Percentiles rank a stretch among this genome's conserved stretches.
phyloP scores from a whole-genome alignment of 2,329 filamentous ascomycete species.

The Neopestalotiopsis clavispora region DNA sequence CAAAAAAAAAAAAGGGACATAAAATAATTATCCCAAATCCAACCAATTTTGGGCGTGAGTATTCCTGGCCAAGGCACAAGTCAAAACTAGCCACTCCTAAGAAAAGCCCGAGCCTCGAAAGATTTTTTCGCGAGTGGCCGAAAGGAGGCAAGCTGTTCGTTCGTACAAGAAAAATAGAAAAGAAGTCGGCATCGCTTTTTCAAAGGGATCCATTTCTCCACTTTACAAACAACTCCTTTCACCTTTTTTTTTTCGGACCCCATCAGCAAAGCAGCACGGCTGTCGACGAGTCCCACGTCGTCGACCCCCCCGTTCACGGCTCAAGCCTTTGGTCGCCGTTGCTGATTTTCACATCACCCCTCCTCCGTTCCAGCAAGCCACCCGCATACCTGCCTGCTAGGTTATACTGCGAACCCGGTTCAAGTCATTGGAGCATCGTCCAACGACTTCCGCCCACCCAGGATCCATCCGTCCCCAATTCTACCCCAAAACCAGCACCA shows the following conservation, averaged over 20 bases:
- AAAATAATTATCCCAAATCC: background rate
- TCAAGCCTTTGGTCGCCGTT: slow-evolving; percentile 2
- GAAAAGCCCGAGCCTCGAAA: slow-evolving; percentile 11
- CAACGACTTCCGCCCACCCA: slow-evolving; percentile 37
- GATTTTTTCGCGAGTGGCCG: background rate
- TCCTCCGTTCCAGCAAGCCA: slow-evolving; percentile 3
- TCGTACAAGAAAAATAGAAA: slow-evolving; percentile 34
- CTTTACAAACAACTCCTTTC: slow-evolving; percentile 33
- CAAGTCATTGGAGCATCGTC: slow-evolving; percentile 36
- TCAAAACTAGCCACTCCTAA: slow-evolving; percentile 6
- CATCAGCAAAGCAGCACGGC: slow-evolving; percentile 26
- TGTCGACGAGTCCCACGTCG: slow-evolving; percentile 12
- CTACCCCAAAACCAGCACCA: slow-evolving; percentile 36
- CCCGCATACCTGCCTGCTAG: slow-evolving; percentile 12
- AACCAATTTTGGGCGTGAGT: background rate
- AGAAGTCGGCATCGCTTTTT: slow-evolving; percentile 29
- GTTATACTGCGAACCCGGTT: slow-evolving; percentile 31
- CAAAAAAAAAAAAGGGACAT: background rate
- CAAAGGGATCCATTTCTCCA: slow-evolving; percentile 39
- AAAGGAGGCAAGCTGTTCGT: slow-evolving; percentile 23
- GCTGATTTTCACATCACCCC: slow-evolving; percentile 7
- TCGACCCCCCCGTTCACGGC: slow-evolving; percentile 1
- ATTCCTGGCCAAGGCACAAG: background rate
- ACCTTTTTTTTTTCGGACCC: slow-evolving; percentile 30
- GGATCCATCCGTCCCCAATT: slow-evolving; percentile 40